Evolutionary conservation across 768 basidiomycete species (phyloP).

Genomic region (Lepiota brunneoincarnata): DNA sequence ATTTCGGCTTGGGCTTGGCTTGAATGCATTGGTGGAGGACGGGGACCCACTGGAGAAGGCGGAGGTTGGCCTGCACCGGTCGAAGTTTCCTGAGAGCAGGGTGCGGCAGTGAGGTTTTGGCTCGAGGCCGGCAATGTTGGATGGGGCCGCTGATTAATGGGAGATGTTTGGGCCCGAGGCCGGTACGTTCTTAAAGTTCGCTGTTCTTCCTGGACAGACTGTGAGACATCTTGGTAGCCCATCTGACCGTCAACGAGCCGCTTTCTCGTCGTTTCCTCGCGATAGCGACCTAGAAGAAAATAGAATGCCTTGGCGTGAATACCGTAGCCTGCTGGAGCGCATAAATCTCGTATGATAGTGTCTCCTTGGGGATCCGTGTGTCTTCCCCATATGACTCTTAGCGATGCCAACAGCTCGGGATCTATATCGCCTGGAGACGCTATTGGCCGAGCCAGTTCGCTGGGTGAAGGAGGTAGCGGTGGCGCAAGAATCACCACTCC

Average conservation of each 20-base stretch:
- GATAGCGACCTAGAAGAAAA: constrained; percentile 74
- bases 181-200: constrained; percentile 26
- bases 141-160: constrained; percentile 16
- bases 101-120: background rate
- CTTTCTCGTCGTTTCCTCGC: constrained; percentile 48
- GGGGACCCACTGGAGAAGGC: constrained; percentile 12
- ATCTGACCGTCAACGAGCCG: constrained; percentile 39
- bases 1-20: constrained; percentile 19
- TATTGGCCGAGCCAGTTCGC: constrained; percentile 68
- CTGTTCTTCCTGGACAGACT: constrained; percentile 19
- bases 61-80: constrained; percentile 15
- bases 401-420: constrained; percentile 69
- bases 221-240: constrained; percentile 30
- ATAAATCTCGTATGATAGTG: constrained; percentile 60
- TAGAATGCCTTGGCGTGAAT: constrained; percentile 88
- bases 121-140: constrained; percentile 1
- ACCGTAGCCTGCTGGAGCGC: constrained; percentile 66
- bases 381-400: constrained; percentile 82
- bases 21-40: constrained; percentile 17
- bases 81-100: constrained; percentile 6
- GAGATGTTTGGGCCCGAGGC: constrained; percentile 13
- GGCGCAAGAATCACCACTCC: constrained; percentile 28
- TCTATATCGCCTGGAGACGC: constrained; percentile 70
- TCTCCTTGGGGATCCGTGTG: constrained; percentile 55
- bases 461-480: constrained; percentile 61